Base-by-base conservation (phyloP, 495 filamentous ascomycete species). In the Rusavskia elegans region DNA sequence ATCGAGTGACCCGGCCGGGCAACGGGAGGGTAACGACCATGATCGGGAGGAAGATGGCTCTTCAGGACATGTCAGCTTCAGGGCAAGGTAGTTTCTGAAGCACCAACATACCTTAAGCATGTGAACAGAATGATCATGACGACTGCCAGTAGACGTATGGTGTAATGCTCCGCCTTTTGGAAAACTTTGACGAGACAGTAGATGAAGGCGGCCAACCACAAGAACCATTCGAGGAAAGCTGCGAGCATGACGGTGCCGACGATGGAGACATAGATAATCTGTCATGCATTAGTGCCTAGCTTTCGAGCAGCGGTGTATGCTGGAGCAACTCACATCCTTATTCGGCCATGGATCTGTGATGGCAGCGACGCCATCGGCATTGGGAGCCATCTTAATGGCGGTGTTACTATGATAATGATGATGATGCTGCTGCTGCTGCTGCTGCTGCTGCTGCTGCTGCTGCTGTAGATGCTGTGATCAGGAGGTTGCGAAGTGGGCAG, bases 21-120 rank as follows among this genome's bases (percentile, higher is more conserved):
- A 97, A 71, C 0, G 92, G 92, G 25, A 98, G 76, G 0, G 89
- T 98, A 29, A 96, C 88, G 29, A 97, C 61, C 89, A 98, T 95
- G 54, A 96, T 81, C 0, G 90, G 89, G 16, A 96, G 71, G 66
- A 95, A 98, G 38, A 90, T 84, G 51, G 72, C 75, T 60, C 89
- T 96, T 48, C 20, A 52, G 52, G 48, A 58, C 38, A 20, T 51
- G 41, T 29, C 40, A 42, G 40, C 40, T 9, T 17, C 1, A 10
- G 40, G 8, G 20, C n/a, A 14, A 9, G 14, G 14, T n/a, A 21
- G 13, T 0, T 1, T 35, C 32, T 14, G 13, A 35, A 35, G 1
- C 32, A 35, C 2, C 32, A 52, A 53, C 74, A 56, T 73, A 94
- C 86, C 89, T 82, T 44, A 95, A 69, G 2, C 75, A 52, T 11